Conservation (phyloP, 139 green algal species). For the Bryopsis sp. region DNA sequence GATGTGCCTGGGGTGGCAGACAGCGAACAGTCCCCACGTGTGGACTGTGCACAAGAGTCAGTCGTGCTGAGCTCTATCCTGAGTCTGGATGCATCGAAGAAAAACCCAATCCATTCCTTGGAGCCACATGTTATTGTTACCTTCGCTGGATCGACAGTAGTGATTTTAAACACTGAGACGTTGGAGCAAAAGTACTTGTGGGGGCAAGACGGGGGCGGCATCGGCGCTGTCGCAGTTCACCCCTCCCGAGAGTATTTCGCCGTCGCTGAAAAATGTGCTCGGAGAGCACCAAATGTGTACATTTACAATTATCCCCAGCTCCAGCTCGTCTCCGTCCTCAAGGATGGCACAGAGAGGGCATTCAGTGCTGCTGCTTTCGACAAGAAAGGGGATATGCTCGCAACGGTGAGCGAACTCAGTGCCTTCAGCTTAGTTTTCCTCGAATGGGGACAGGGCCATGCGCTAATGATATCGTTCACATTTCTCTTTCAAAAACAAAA, state of each 20-base stretch:
- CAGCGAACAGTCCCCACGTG: too few relatives aligned
- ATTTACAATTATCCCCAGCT: slow-evolving; percentile 57
- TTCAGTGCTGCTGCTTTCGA: slow-evolving; percentile 57
- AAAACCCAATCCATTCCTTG: slow-evolving; percentile 50
- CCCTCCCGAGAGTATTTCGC: slow-evolving; percentile 47
- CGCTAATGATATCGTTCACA: too few relatives aligned
- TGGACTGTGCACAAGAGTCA: too few relatives aligned
- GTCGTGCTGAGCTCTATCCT: slow-evolving; percentile 22
- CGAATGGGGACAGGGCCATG: neutral
- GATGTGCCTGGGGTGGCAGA: too few relatives aligned
- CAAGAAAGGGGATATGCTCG: slow-evolving; percentile 47
- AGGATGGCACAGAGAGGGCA: slow-evolving; percentile 47
- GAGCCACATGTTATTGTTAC: slow-evolving; percentile 44
- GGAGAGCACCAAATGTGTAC: slow-evolving; percentile 42
- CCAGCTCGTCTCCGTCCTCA: slow-evolving; percentile 37
- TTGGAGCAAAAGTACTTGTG: slow-evolving; percentile 32
- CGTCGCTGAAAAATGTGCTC: slow-evolving; percentile 54
- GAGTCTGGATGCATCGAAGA: slow-evolving; percentile 32
- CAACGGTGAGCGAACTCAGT: slow-evolving; percentile 28
- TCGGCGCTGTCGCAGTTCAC: slow-evolving; percentile 61
- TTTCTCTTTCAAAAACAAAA: too few relatives aligned
- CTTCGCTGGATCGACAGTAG: slow-evolving; percentile 31
- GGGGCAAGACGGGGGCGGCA: slow-evolving; percentile 42
- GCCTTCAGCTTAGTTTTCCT: neutral
- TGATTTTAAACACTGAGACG: slow-evolving; percentile 40